Percentiles rank a stretch among this genome's conserved stretches.
Conservation (phyloP, 208 protist genomes). For the Crithidia expoeki region DNA sequence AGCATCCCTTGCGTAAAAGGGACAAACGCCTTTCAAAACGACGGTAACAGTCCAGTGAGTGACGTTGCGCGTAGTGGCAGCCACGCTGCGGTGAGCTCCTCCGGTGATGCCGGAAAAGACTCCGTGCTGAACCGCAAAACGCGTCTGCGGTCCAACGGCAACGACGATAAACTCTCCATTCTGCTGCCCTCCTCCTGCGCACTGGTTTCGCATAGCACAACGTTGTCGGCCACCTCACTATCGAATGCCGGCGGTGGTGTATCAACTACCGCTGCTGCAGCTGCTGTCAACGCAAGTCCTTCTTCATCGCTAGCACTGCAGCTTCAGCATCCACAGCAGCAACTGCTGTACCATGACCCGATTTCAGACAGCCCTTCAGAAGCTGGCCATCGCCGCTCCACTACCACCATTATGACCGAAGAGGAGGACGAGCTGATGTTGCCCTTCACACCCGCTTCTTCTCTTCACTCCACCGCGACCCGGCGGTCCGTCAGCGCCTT, state of each 20-base stretch:
- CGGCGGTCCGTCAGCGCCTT: constrained; percentile 21
- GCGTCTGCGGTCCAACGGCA: neutral
- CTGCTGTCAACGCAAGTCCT: no score
- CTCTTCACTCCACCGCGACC: neutral
- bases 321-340: neutral
- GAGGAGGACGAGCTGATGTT: constrained; percentile 8
- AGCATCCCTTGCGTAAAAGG: neutral
- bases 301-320: neutral
- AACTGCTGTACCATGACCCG: neutral
- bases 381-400: neutral
- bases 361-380: neutral
- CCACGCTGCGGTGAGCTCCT: neutral
- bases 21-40: no score
- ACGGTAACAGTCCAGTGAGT: neutral
- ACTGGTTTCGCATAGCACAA: neutral
- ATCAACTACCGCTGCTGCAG: neutral
- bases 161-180: neutral
- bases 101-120: neutral
- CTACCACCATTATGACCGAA: neutral
- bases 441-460: constrained; percentile 7
- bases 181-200: neutral
- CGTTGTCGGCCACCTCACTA: neutral
- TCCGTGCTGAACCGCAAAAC: neutral
- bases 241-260: neutral
- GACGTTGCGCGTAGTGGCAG: constrained; percentile 1